These are phyloP conservation scores for Aspergillus tubingensis DNA, from an alignment of 2,329 filamentous ascomycete species.

Conservation along the genomic window DNA sequence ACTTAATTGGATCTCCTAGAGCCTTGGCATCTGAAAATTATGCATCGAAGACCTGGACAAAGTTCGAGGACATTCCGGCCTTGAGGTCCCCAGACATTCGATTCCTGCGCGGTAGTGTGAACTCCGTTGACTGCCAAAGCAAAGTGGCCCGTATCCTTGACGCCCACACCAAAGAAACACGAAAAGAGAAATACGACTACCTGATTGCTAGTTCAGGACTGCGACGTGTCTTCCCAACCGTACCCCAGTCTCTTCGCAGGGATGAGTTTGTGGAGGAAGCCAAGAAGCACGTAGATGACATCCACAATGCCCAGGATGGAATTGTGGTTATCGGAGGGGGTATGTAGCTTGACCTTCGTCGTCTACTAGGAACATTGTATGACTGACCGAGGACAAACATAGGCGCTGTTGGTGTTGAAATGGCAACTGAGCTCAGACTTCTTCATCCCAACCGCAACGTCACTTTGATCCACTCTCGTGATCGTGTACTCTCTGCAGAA, in stretches of 20 bases:
- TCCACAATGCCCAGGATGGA: constrained; percentile 50
- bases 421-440: constrained; percentile 75
- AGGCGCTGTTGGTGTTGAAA: constrained; percentile 78
- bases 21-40: constrained; percentile 66
- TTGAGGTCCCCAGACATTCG: constrained; percentile 64
- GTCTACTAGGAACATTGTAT: not conserved
- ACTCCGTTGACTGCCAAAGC: constrained; percentile 58
- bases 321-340: constrained; percentile 74
- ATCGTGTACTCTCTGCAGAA: constrained; percentile 71
- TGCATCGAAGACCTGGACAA: constrained; percentile 69
- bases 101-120: constrained; percentile 67
- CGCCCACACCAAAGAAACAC: constrained; percentile 46
- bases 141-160: constrained; percentile 63
- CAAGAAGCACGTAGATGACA: constrained; percentile 26
- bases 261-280: constrained; percentile 31
- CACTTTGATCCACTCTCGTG: constrained; percentile 73
- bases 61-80: constrained; percentile 66
- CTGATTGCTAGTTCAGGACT: constrained; percentile 73
- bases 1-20: constrained; percentile 74
- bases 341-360: constrained; percentile 20
- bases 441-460: constrained; percentile 65
- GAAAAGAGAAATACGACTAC: constrained; percentile 64
- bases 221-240: constrained; percentile 69
- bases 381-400: not conserved
- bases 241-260: constrained; percentile 61